Evolutionary conservation across 768 basidiomycete species (phyloP).

Genomic region (Clavulina sp.): DNA sequence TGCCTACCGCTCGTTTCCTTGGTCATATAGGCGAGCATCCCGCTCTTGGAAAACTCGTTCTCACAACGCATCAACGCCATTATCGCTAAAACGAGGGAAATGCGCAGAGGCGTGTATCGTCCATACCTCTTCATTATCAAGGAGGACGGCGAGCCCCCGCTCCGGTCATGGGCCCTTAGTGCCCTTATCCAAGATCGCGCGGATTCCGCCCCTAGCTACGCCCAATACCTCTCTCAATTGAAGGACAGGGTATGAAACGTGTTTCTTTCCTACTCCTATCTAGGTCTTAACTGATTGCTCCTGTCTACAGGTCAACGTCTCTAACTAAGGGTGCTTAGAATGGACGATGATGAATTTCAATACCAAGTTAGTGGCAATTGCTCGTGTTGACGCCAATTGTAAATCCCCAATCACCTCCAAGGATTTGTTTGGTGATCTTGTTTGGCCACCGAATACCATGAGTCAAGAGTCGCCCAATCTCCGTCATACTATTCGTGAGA

Average conservation of each 20-base stretch:
- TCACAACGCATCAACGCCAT: conserved; percentile 90
- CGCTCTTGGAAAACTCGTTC: conserved; percentile 80
- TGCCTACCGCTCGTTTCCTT: background rate
- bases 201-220: conserved; percentile 88
- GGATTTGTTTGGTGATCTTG: too few species aligned
- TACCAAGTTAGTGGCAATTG: too few species aligned
- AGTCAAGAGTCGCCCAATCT: too few species aligned
- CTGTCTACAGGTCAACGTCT: too few species aligned
- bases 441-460: too few species aligned
- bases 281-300: too few species aligned
- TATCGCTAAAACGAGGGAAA: conserved; percentile 84
- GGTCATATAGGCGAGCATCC: conserved; percentile 70
- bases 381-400: too few species aligned
- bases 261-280: too few species aligned
- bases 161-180: conserved; percentile 90
- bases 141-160: conserved; percentile 90
- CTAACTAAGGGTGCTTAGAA: too few species aligned
- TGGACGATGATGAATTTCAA: too few species aligned
- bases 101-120: conserved; percentile 82
- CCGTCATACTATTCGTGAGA: too few species aligned
- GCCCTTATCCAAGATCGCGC: conserved; percentile 89
- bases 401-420: too few species aligned
- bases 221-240: conserved; percentile 77
- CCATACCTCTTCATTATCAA: conserved; percentile 94
- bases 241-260: conserved; percentile 61